A percentile compares a stretch with the other conserved stretches of the same genome.
phyloP scores from a whole-genome alignment of 2,329 filamentous ascomycete species.

The Botrytis byssoidea region DNA sequence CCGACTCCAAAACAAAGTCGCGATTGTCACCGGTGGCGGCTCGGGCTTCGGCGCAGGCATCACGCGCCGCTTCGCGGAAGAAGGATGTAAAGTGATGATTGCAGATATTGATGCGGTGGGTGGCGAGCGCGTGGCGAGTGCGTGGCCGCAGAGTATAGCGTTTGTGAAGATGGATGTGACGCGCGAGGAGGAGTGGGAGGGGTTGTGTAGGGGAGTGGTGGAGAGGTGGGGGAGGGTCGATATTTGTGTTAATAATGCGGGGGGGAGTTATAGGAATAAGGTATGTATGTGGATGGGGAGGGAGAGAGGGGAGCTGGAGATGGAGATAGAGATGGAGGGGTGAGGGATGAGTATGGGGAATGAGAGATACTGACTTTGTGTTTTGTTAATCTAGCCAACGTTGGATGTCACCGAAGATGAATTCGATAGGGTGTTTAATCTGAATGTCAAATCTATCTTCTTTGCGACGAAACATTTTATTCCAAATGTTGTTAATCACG shows the following conservation, averaged over 20 bases:
- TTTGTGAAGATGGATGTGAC: conserved; percentile 53
- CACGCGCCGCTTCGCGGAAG: conserved; percentile 55
- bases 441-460: conserved; percentile 69
- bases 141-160: conserved; percentile 32
- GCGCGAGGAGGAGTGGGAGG: conserved; percentile 52
- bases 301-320: too few relatives aligned
- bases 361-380: background rate
- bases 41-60: conserved; percentile 65
- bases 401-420: conserved; percentile 63
- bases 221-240: conserved; percentile 53
- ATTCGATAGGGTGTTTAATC: conserved; percentile 64
- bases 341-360: background rate
- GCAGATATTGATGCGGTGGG: conserved; percentile 57
- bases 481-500: conserved; percentile 57
- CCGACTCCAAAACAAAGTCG: conserved; percentile 53
- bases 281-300: conserved; percentile 20
- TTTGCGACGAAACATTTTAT: conserved; percentile 56
- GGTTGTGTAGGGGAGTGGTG: conserved; percentile 46
- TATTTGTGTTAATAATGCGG: conserved; percentile 61
- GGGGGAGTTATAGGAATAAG: conserved; percentile 58
- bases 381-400: conserved; percentile 46
- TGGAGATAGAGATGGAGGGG: too few relatives aligned
- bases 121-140: conserved; percentile 49
- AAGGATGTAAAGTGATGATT: conserved; percentile 61
- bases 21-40: conserved; percentile 58